phyloP scores from a whole-genome alignment of 2,329 filamentous ascomycete species.

The Elsinoe arachidis region DNA sequence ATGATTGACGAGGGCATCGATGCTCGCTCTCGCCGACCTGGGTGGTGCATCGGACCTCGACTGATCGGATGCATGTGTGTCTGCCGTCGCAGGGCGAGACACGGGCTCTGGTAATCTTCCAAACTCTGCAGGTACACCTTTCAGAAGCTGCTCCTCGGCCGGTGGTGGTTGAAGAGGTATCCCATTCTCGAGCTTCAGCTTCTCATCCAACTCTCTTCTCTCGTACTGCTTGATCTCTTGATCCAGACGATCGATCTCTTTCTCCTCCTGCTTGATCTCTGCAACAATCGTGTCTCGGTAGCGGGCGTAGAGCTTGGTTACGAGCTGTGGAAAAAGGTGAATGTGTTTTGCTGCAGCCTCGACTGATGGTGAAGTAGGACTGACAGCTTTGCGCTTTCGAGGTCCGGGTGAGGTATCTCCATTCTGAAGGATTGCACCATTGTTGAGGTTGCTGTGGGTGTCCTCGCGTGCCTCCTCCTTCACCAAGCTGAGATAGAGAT shows the following conservation, averaged over 20 bases:
- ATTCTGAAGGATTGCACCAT: constrained; percentile 27
- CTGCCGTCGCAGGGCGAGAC: neutral
- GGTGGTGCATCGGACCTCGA: neutral
- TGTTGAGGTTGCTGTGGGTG: constrained; percentile 17
- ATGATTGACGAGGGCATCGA: constrained; percentile 31
- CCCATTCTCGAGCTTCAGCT: constrained; percentile 19
- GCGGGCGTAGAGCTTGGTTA: constrained; percentile 64
- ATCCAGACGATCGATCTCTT: constrained; percentile 53
- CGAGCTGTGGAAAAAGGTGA: constrained; percentile 60
- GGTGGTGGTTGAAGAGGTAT: neutral
- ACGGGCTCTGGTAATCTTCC: neutral
- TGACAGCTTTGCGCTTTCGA: constrained; percentile 67
- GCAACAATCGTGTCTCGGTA: constrained; percentile 63
- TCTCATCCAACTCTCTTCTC: constrained; percentile 47
- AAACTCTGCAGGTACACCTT: neutral
- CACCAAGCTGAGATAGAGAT: constrained; percentile 68
- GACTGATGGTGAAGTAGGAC: constrained; percentile 54
- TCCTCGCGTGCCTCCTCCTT: constrained; percentile 56
- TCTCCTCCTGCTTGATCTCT: constrained; percentile 67
- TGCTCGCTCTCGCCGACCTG: constrained; percentile 16
- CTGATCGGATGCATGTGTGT: neutral
- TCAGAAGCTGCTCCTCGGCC: neutral
- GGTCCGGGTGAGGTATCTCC: constrained; percentile 42
- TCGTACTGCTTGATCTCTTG: constrained; percentile 63
- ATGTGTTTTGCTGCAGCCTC: constrained; percentile 58